A percentile compares a stretch with the other conserved stretches of the same genome.
Evolutionary conservation across 106 monocot genomes (phyloP).

Genomic region (Apostasia ramifera): DNA sequence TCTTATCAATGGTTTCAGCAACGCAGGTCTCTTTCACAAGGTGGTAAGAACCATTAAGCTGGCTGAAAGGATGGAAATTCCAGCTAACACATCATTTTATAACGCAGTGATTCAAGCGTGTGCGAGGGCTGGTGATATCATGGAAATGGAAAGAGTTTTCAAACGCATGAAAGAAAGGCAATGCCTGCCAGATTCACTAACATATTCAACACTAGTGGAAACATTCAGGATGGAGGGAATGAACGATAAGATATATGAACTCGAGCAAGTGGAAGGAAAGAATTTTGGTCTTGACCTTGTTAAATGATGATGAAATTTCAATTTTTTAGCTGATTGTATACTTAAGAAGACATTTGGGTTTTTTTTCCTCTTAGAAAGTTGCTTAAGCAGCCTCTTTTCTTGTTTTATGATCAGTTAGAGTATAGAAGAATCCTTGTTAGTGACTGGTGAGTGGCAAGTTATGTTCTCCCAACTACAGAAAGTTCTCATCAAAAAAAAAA

Average conservation of each 20-base stretch:
- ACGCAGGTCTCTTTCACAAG: conserved; percentile 77
- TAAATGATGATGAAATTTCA: too few relatives aligned
- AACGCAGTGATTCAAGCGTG: conserved; percentile 86
- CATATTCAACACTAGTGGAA: conserved; percentile 53
- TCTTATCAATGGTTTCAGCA: conserved; percentile 75
- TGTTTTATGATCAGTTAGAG: too few relatives aligned
- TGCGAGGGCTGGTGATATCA: conserved; percentile 76
- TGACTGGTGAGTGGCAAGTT: too few relatives aligned
- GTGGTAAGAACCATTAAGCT: conserved; percentile 72
- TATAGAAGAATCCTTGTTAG: too few relatives aligned
- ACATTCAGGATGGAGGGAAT: conserved; percentile 84
- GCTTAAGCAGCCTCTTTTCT: too few relatives aligned
- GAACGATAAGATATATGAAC: conserved; percentile 70
- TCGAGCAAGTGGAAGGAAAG: conserved; percentile 49
- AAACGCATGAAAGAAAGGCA: conserved; percentile 68
- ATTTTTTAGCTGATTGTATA: too few relatives aligned
- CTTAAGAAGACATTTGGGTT: too few relatives aligned
- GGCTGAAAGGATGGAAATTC: conserved; percentile 67
- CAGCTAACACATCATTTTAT: conserved; percentile 47
- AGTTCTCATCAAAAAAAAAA: too few relatives aligned
- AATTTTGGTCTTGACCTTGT: conserved; percentile 17
- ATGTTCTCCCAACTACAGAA: too few relatives aligned
- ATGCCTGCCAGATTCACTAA: conserved; percentile 41
- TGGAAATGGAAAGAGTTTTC: conserved; percentile 98
- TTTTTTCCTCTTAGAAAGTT: too few relatives aligned